phyloP scores from a whole-genome alignment of 352 stramenopile species.

The Globisporangium spinosum region DNA sequence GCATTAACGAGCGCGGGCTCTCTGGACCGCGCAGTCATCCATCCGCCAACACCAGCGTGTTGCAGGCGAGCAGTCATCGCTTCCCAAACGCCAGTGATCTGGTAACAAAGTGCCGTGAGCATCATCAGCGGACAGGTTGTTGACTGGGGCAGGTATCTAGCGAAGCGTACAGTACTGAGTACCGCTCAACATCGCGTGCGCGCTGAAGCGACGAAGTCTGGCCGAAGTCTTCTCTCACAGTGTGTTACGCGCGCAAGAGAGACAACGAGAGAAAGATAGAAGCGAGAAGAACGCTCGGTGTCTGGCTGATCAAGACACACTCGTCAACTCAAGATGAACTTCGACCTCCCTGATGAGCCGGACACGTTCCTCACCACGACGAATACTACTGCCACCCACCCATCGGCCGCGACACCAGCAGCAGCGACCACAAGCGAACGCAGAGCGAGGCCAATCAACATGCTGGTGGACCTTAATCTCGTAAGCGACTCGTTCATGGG shows the following conservation, averaged over 20 bases:
- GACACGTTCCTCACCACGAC: not conserved
- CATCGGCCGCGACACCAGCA: not conserved
- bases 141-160: not conserved
- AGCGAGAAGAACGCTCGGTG: no score
- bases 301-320: not conserved
- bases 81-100: no score
- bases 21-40: conserved; percentile 1
- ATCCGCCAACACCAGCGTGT: not conserved
- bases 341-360: not conserved
- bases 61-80: not conserved
- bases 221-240: not conserved
- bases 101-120: no score
- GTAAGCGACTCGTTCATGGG: not conserved
- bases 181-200: no score
- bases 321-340: not conserved
- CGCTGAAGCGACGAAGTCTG: not conserved
- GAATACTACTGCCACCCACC: not conserved
- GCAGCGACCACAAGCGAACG: not conserved
- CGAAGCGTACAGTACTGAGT: not conserved
- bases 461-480: conserved; percentile 14
- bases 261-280: not conserved
- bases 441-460: not conserved
- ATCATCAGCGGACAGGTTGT: not conserved
- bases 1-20: not conserved
- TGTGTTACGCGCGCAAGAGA: not conserved